Evolutionary conservation across 345 rosid species (phyloP), one percentile per base, ranked within the genome.

Genomic region (Arabis hirsuta): DNA sequence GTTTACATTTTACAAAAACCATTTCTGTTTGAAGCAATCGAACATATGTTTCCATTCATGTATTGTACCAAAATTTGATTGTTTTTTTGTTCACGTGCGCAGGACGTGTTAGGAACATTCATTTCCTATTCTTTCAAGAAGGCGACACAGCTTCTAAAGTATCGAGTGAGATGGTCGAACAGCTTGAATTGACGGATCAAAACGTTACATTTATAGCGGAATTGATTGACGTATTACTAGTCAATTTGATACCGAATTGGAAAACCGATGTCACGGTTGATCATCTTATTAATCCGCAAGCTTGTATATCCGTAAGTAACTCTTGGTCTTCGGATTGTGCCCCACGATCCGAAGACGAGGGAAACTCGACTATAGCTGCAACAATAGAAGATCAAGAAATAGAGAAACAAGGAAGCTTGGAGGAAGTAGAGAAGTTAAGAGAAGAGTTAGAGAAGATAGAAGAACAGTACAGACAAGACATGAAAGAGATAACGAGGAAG

Each of bases 81-180:
- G 38, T 34, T 34, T 34, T 7, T 34, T 22, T 22, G 2, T 42
- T n/a, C n/a, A n/a, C 20, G 31, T 20, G 9, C 32, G 69, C 80
- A 89, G 97, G 90, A 60, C 89, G 82, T 48, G 86, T 81, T 42
- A 91, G 86, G 83, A 85, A 88, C 65, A 86, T 92, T 55, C 89
- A 89, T 81, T 92, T 92, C 69, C 70, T 78, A 44, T 91, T 87
- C 79, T 89, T 61, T 65, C 86, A 85, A 5, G 89, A 89, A 50
- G 74, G 83, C 8, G 94, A 89, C 77, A 92, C 96, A 6, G 81
- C 92, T 16, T 67, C 81, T 24, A 78, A 90, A 3, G 90, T 92
- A 62, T 89, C 98, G 27, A 80, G 85, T 65, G 98, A 92, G 79
- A 92, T 92, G 98, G 94, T 85, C 44, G 98, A 87, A 78, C 91